Base-by-base conservation (phyloP, 1,139 yeast species). In the Saccharomyces hybrid region DNA sequence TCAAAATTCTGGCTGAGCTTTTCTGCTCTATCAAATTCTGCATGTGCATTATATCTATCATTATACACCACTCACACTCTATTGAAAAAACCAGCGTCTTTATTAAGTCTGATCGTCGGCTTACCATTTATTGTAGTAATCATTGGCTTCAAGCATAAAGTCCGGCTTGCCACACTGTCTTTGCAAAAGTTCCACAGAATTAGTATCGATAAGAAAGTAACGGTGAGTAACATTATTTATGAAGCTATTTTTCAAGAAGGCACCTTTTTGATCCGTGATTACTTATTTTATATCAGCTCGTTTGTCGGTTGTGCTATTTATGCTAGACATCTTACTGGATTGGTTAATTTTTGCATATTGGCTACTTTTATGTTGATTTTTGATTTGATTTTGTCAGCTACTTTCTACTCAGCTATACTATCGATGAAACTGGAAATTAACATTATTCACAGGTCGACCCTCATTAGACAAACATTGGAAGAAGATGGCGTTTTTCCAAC, bases 51-150 rank as follows among this genome's bases (percentile, higher is more conserved):
- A 66, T 76, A 90, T 60, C 81, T 88, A 64, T 97, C 97, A 2
- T 77, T 89, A 62, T 81, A 84, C 60, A 78, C 90, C 29, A 81
- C 89, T 31, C 71, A 71, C 16, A 66, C 66, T 52, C 70, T 78
- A 53, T 66, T 84, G 14, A 73, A 76, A 46, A 69, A 78, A 49
- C 78, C 78, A 52, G 86, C 93, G 42, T 83, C 96, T 5, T 76
- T 89, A 56, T 75, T 88, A 58, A 83, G 90, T 58, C 77, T 93
- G 62, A 82, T 93, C 53, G 98, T 93, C 75, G 98, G 98, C 9
- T 75, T 93, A 52, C 99, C 99, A 29, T 93, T 93, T 71, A 78
- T 93, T 64, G 96, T 91, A 21, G 93, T 96, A 26, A 85, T 91
- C 7, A 83, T 93, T 65, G 99, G 99, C 1, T 93, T 93, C 73